These are phyloP conservation scores for Mycena citricolor DNA, from an alignment of 1,284 basidiomycete species.

Conservation along the genomic window DNA sequence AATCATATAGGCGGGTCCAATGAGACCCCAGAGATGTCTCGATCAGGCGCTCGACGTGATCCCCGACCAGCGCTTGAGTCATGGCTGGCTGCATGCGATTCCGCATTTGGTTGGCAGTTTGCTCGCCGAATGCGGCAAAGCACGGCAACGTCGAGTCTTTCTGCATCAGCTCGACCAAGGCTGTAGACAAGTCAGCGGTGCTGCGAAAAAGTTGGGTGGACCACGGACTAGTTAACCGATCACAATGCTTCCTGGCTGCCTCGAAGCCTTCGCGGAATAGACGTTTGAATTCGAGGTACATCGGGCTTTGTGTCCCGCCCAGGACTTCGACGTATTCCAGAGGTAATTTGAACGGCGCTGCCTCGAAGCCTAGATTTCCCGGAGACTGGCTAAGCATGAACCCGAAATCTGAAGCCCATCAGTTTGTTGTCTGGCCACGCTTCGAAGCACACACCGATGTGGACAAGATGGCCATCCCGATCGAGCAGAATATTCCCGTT, in stretches of 20 bases:
- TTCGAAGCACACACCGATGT: constrained; percentile 66
- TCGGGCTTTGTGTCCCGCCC: constrained; percentile 79
- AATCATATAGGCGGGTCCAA: constrained; percentile 92
- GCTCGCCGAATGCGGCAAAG: constrained; percentile 87
- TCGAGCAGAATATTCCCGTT: constrained; percentile 99
- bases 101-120: constrained; percentile 84
- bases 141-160: constrained; percentile 91
- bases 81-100: constrained; percentile 94
- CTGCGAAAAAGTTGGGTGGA: constrained; percentile 2
- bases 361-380: constrained; percentile 97
- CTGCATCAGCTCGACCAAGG: constrained; percentile 21
- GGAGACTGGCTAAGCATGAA: constrained; percentile 98
- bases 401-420: constrained; percentile 72
- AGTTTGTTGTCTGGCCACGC: too few species aligned
- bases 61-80: constrained; percentile 84
- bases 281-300: constrained; percentile 83
- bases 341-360: constrained; percentile 96
- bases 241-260: constrained; percentile 93
- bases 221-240: constrained; percentile 88
- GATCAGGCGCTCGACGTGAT: constrained; percentile 86
- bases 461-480: constrained; percentile 89
- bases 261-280: constrained; percentile 94
- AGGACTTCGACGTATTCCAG: constrained; percentile 96
- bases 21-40: constrained; percentile 87
- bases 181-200: constrained; percentile 4